Base-by-base conservation (phyloP, 768 basidiomycete species). In the Lactifluus volemus region DNA sequence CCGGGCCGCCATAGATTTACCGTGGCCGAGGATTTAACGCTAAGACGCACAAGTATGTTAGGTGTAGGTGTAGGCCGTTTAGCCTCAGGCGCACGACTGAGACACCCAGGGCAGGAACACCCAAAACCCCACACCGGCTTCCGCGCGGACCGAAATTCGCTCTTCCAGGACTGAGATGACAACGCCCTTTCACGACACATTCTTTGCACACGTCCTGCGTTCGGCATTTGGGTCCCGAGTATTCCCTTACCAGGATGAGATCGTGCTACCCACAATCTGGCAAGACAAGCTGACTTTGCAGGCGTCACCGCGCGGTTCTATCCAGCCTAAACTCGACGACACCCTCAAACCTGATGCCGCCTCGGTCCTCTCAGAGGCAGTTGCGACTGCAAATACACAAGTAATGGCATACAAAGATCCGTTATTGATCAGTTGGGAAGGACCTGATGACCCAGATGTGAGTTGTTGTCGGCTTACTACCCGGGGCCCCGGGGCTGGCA, bases 201-300 rank as follows among this genome's bases (percentile, higher is more conserved):
- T 69, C 25, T 58, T 70, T 53, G 72, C 71, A n/a, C 68, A 73
- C 57, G 49, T 68, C 42, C 55, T 73, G 53, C 70, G 72, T 49
- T 67, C 64, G 19, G 42, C 63, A 7, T 72, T 72, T 21, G 64
- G 60, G 1, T 64, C 61, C 41, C 60, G 55, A 21, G 60, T 57
- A 17, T 72, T 59, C 64, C 70, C 59, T 17, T 49, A 67, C 36
- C 21, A 8, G 6, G 68, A 69, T 45, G 63, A 45, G 48, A 68
- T 38, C 21, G 53, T 56, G 54, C 55, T 58, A 11, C 63, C 63
- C 42, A 65, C 58, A 19, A 49, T 53, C 1, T 65, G 59, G 58
- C 61, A 67, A 57, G 53, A 54, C 38, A 50, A 57, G 39, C 14
- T 32, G 47, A 10, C 63, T 50, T 3, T 53, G 25, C 19, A 63